Conservation (phyloP, 2,329 filamentous ascomycete genomes). For the Pezicula neosporulosa region DNA sequence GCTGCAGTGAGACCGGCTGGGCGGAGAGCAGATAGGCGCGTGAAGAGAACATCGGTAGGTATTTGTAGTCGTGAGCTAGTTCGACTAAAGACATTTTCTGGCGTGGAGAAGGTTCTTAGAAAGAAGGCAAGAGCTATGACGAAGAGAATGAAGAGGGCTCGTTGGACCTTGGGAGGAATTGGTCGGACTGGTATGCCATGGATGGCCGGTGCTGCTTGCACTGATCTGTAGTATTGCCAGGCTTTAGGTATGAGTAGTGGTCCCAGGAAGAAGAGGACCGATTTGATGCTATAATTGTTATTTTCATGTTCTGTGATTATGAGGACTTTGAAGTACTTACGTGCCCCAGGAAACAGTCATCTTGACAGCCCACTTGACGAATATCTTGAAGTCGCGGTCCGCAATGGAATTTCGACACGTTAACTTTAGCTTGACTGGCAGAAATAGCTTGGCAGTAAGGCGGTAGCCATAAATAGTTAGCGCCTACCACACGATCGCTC, state of each 20-base stretch:
- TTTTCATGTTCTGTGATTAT: conserved; percentile 25
- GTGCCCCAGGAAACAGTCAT: conserved; percentile 45
- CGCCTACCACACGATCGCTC: neutral
- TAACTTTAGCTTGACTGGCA: neutral
- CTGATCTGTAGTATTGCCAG: conserved; percentile 60
- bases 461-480: neutral
- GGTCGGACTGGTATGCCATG: conserved; percentile 50
- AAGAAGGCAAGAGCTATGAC: conserved; percentile 48
- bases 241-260: conserved; percentile 68
- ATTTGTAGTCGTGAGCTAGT: conserved; percentile 83
- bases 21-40: conserved; percentile 61
- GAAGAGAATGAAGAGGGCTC: conserved; percentile 59
- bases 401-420: neutral
- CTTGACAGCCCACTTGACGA: conserved; percentile 5
- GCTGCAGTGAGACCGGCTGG: conserved; percentile 44
- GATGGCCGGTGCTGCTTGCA: conserved; percentile 39
- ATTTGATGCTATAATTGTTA: conserved; percentile 35
- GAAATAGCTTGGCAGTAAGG: neutral
- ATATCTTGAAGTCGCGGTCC: neutral
- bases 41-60: conserved; percentile 80
- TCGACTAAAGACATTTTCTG: conserved; percentile 75
- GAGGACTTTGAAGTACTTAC: conserved; percentile 36
- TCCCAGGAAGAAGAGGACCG: conserved; percentile 53
- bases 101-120: conserved; percentile 60
- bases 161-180: conserved; percentile 47